A percentile compares a stretch with the other conserved stretches of the same genome.
Evolutionary conservation across 495 filamentous ascomycete genomes (phyloP).

Genomic region (Haplographium delicatum): DNA sequence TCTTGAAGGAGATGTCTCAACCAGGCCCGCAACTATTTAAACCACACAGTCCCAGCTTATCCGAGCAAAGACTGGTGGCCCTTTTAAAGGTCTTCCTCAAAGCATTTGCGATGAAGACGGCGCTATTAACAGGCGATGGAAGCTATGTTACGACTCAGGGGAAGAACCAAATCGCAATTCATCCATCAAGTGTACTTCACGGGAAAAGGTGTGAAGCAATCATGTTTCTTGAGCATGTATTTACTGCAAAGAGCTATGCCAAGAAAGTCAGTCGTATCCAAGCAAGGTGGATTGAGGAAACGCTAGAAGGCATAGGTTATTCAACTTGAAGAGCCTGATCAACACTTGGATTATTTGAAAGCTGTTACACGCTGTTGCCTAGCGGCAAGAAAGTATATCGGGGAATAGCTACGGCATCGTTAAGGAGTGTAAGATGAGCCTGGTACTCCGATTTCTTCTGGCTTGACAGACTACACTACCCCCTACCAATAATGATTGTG

Average conservation of each 20-base stretch:
- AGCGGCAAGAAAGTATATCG: no score
- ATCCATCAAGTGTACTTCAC: slow-evolving; percentile 80
- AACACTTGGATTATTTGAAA: no score
- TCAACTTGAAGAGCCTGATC: no score
- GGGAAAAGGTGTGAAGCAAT: slow-evolving; percentile 89
- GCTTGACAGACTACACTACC: no score
- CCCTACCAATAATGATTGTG: no score
- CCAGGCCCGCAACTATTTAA: slow-evolving; percentile 45
- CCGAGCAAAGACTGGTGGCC: no score
- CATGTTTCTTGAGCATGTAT: slow-evolving; percentile 94
- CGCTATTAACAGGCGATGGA: slow-evolving; percentile 73
- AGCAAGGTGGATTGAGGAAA: slow-evolving; percentile 85
- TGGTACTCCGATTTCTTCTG: no score
- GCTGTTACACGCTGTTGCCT: no score
- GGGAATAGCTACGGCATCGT: no score
- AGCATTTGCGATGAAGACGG: slow-evolving; percentile 79
- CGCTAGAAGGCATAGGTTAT: no score
- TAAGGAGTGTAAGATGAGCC: no score
- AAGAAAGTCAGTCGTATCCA: slow-evolving; percentile 83
- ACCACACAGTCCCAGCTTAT: slow-evolving; percentile 44
- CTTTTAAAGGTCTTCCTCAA: slow-evolving; percentile 78
- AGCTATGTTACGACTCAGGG: slow-evolving; percentile 81
- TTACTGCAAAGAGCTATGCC: slow-evolving; percentile 86
- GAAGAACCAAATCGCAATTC: slow-evolving; percentile 81
- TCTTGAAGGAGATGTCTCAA: slow-evolving; percentile 32